Evolutionary conservation across 768 basidiomycete species (phyloP).

Genomic region (Mycena maculata): DNA sequence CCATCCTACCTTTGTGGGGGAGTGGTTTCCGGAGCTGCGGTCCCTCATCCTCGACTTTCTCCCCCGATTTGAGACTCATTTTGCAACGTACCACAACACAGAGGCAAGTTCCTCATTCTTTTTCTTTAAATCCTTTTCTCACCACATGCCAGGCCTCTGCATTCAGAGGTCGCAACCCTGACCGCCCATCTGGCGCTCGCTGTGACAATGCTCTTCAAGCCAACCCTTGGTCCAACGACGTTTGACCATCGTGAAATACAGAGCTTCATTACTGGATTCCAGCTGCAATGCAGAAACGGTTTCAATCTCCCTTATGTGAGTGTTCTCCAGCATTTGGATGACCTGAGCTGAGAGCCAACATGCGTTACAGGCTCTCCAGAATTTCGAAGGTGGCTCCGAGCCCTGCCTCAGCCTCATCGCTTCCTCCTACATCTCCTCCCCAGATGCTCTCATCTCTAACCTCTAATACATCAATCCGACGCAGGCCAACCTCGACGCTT

Average conservation of each 20-base stretch:
- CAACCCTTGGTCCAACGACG: background rate
- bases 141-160: background rate
- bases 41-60: background rate
- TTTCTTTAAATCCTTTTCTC: background rate
- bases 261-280: background rate
- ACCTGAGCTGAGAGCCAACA: too few species aligned
- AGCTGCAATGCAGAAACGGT: background rate
- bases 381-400: background rate
- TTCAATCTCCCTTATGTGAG: background rate
- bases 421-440: background rate
- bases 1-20: background rate
- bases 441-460: background rate
- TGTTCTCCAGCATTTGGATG: too few species aligned
- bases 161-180: background rate
- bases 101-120: background rate
- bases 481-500: background rate
- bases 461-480: background rate
- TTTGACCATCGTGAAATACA: background rate
- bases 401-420: background rate
- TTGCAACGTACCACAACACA: background rate
- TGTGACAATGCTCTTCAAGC: background rate
- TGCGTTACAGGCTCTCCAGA: background rate
- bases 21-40: conserved; percentile 4
- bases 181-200: background rate
- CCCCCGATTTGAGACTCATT: background rate